Conservation (phyloP, 371 early-diverging fungal species). For the Mucor sp. region DNA sequence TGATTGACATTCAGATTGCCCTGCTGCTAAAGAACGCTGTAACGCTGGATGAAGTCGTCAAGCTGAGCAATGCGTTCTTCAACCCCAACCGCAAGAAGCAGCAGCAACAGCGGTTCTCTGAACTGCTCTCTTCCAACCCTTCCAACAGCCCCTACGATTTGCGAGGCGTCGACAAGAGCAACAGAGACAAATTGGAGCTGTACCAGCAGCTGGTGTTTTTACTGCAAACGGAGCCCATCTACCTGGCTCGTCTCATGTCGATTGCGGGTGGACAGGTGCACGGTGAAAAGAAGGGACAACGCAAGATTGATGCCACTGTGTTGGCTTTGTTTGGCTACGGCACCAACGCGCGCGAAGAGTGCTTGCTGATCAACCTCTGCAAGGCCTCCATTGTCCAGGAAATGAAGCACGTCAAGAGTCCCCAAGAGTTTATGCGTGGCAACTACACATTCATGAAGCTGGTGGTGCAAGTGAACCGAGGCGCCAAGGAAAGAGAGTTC, state of each 20-base stretch:
- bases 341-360: constrained; percentile 97
- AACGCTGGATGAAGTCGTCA: constrained; percentile 89
- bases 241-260: constrained; percentile 90
- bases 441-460: constrained; percentile 97
- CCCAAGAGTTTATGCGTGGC: constrained; percentile 91
- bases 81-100: constrained; percentile 48
- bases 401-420: constrained; percentile 76
- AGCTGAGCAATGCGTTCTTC: constrained; percentile 54
- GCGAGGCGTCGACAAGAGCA: constrained; percentile 85
- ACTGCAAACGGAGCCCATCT: constrained; percentile 94
- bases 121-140: constrained; percentile 24
- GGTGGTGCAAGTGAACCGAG: constrained; percentile 90
- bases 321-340: constrained; percentile 95
- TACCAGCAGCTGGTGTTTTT: constrained; percentile 96
- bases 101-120: constrained; percentile 54
- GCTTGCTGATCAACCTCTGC: constrained; percentile 92
- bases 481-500: constrained; percentile 95
- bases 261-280: constrained; percentile 65
- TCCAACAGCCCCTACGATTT: constrained; percentile 49
- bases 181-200: constrained; percentile 71
- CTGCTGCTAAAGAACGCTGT: constrained; percentile 96
- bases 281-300: constrained; percentile 41
- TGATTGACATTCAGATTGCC: constrained; percentile 96
- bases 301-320: constrained; percentile 87
- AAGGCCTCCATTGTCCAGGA: constrained; percentile 90